A percentile compares a stretch with the other conserved stretches of the same genome.
phyloP scores from a whole-genome alignment of 495 filamentous ascomycete species.

The Podospora fimiseda region DNA sequence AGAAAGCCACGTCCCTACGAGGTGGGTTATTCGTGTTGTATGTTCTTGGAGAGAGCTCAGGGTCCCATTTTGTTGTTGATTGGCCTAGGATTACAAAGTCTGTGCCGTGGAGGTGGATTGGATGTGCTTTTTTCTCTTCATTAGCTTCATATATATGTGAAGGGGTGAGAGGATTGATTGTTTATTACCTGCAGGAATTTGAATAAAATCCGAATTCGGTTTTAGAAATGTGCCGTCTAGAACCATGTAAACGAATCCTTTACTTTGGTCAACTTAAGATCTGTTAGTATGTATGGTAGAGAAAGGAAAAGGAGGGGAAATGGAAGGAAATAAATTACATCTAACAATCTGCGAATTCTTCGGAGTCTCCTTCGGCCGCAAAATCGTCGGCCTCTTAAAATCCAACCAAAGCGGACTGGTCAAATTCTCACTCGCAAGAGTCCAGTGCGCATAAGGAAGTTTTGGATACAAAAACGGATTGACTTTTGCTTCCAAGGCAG shows the following conservation, averaged over 20 bases:
- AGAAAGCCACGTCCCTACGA: conserved; percentile 53
- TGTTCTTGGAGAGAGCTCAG: conserved; percentile 24
- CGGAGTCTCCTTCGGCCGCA: neutral
- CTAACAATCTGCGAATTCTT: neutral
- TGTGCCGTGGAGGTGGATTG: conserved; percentile 47
- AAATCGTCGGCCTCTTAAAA: conserved; percentile 7
- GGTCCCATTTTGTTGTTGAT: conserved; percentile 19
- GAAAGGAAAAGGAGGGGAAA: neutral
- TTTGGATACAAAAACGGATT: neutral
- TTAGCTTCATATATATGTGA: neutral
- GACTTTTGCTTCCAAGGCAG: neutral
- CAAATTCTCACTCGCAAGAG: neutral
- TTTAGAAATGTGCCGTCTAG: conserved; percentile 7
- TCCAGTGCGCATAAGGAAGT: conserved; percentile 3
- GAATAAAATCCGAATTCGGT: neutral
- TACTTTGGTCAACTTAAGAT: neutral
- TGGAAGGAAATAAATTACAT: neutral
- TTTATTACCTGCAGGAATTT: neutral
- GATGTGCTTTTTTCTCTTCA: conserved; percentile 9
- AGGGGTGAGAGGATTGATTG: neutral
- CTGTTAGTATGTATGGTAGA: neutral
- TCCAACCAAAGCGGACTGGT: conserved; percentile 8
- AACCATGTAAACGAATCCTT: conserved; percentile 7
- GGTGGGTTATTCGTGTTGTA: conserved; percentile 41
- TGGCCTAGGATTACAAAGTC: conserved; percentile 46